These are phyloP conservation scores for Mycena kentingensis DNA, from an alignment of 768 basidiomycete species.

Conservation along the genomic window DNA sequence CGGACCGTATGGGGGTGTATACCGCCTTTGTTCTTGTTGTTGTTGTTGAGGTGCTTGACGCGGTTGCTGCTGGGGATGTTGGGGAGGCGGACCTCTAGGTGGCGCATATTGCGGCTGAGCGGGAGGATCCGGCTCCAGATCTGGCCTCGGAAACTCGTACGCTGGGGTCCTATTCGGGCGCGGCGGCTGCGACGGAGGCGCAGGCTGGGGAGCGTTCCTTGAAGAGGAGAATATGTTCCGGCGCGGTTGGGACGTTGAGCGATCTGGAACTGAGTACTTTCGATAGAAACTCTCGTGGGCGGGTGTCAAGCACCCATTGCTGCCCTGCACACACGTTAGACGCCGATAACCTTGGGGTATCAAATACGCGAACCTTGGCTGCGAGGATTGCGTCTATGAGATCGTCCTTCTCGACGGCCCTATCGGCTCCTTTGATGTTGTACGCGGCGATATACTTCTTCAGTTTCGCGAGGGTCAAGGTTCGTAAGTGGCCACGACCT, in stretches of 20 bases:
- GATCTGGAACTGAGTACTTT: slow-evolving; percentile 61
- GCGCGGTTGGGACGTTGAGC: slow-evolving; percentile 31
- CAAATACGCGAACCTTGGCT: slow-evolving; percentile 48
- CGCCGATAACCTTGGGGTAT: not conserved
- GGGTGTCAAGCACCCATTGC: slow-evolving; percentile 62
- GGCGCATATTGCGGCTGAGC: slow-evolving; percentile 26
- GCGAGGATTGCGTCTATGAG: slow-evolving; percentile 64
- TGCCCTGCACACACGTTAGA: slow-evolving; percentile 37
- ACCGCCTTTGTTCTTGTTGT: slow-evolving; percentile 13
- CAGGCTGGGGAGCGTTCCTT: slow-evolving; percentile 31
- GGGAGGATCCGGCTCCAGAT: slow-evolving; percentile 53
- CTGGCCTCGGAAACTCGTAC: slow-evolving; percentile 59
- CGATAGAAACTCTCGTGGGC: slow-evolving; percentile 69
- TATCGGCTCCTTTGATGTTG: slow-evolving; percentile 55
- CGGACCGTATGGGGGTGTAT: slow-evolving; percentile 26
- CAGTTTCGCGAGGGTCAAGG: slow-evolving; percentile 59
- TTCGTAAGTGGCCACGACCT: slow-evolving; percentile 56
- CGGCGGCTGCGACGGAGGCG: slow-evolving; percentile 41
- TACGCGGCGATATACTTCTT: slow-evolving; percentile 73
- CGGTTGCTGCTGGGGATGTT: slow-evolving; percentile 15
- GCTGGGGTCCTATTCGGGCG: slow-evolving; percentile 30
- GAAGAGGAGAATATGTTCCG: slow-evolving; percentile 49
- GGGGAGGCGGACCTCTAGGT: slow-evolving; percentile 26
- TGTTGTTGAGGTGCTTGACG: slow-evolving; percentile 14
- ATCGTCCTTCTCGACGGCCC: slow-evolving; percentile 77